Base-by-base conservation (phyloP, 129 eudicot genomes). In the Flaveria sonorensis region DNA sequence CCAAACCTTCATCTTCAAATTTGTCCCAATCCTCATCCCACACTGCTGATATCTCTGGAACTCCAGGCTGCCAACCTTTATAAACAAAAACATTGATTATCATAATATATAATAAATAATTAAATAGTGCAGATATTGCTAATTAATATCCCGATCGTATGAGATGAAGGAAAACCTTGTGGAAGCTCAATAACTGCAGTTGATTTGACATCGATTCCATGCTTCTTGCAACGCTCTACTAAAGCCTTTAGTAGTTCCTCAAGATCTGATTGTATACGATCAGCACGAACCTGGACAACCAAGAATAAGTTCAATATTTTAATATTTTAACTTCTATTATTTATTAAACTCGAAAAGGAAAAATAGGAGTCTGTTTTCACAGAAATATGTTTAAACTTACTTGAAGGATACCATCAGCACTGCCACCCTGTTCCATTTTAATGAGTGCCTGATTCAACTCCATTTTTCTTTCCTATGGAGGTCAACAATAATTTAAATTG, bases 21-120 rank as follows among this genome's bases (percentile, higher is more conserved):
- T 94, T 94, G 77, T 94, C 98, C 98, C 98, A 93, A 61, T 93
- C 98, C 83, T 93, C 98, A 85, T 91, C 98, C 98, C 98, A 94
- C 70, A 94, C 88, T 64, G 93, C 93, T 56, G 96, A 88, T 77
- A 85, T 80, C 84, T 89, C 96, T 26, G 96, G 98, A 64, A 91
- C 83, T 45, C 97, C 96, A 64, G 97, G 98, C 70, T 86, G 92
- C 98, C 98, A 94, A 43, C 98, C 97, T 93, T 87, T 8, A 71
- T 50, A 76, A 81, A 50, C 56, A 77, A 71, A 75, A 39, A 43
- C 68, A 60, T 53, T 14, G 28, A 15, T 28, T 23, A 77, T 56
- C 50, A 83, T 56, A 20, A 24, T 60, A 23, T 24, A 24, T 62
- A 21, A 10, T 21, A 18, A 52, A 56, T 68, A 76, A 21, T 7